phyloP scores from a whole-genome alignment of 306 rosid genomes.

The Canavalia gladiata region DNA sequence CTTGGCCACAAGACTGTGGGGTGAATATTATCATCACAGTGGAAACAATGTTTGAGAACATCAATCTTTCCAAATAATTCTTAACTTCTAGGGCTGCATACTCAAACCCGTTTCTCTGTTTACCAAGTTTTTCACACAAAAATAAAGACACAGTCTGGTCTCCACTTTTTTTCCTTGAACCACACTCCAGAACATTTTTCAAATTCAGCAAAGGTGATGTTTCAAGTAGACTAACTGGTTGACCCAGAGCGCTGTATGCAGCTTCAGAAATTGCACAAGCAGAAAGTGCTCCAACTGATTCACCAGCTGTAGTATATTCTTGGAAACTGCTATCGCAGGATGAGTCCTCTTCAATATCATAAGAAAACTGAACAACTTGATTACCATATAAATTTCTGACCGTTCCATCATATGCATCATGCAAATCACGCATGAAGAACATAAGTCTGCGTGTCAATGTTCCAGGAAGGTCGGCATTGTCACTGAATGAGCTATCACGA shows the following conservation, averaged over 20 bases:
- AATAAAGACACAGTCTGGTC: conserved; percentile 71
- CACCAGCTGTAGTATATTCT: conserved; percentile 60
- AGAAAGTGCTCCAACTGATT: conserved; percentile 91
- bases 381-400: conserved; percentile 89
- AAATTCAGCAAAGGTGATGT: conserved; percentile 90
- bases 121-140: conserved; percentile 76
- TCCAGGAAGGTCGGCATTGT: conserved; percentile 97
- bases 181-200: conserved; percentile 88
- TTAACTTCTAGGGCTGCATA: conserved; percentile 86
- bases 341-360: conserved; percentile 52
- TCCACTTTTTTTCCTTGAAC: conserved; percentile 65
- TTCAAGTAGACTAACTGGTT: conserved; percentile 93
- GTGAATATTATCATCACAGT: conserved; percentile 77
- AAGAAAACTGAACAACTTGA: conserved; percentile 79
- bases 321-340: conserved; percentile 39
- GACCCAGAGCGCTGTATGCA: conserved; percentile 97
- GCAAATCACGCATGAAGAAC: conserved; percentile 91
- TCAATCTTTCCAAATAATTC: conserved; percentile 78
- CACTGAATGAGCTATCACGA: conserved; percentile 91
- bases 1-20: conserved; percentile 55
- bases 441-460: conserved; percentile 82
- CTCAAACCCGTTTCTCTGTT: conserved; percentile 76
- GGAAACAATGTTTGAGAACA: conserved; percentile 73
- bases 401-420: conserved; percentile 86
- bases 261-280: conserved; percentile 97